Evolutionary conservation across 441 rosid species (phyloP).

Genomic region (Arabidopsis lyrata): DNA sequence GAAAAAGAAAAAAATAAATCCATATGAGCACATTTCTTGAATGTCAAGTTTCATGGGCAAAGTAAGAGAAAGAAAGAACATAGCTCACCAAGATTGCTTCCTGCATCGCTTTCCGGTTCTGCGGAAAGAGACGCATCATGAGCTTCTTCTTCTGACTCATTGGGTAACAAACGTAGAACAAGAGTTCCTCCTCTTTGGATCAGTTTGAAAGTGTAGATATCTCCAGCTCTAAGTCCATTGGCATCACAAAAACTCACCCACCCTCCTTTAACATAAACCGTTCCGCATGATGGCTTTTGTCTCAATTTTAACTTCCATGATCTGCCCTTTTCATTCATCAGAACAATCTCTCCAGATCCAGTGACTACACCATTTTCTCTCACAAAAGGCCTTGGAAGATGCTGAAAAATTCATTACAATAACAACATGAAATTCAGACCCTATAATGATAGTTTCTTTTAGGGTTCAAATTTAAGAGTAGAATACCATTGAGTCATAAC

Average conservation of each 20-base stretch:
- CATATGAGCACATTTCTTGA: not conserved
- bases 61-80: conserved; percentile 1
- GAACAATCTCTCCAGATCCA: conserved; percentile 24
- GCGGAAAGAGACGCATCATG: conserved; percentile 9
- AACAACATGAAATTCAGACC: not conserved
- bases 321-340: conserved; percentile 23
- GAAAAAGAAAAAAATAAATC: not conserved
- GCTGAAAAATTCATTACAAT: conserved; percentile 25
- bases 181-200: conserved; percentile 5
- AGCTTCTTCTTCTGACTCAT: not conserved
- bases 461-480: not conserved
- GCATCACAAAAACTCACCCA: conserved; percentile 28
- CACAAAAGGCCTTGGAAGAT: conserved; percentile 12
- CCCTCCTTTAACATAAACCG: not conserved
- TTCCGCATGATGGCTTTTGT: not conserved
- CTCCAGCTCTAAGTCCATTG: conserved; percentile 30
- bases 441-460: not conserved
- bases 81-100: conserved; percentile 18
- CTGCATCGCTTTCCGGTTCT: conserved; percentile 3
- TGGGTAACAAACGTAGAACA: not conserved
- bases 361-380: conserved; percentile 13
- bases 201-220: conserved; percentile 29
- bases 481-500: conserved; percentile 26
- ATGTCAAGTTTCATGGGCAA: not conserved
- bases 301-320: conserved; percentile 10